Evolutionary conservation across 352 stramenopile genomes (phyloP), one percentile per base, ranked within the genome.

Genomic region (Globisporangium nagaii): DNA sequence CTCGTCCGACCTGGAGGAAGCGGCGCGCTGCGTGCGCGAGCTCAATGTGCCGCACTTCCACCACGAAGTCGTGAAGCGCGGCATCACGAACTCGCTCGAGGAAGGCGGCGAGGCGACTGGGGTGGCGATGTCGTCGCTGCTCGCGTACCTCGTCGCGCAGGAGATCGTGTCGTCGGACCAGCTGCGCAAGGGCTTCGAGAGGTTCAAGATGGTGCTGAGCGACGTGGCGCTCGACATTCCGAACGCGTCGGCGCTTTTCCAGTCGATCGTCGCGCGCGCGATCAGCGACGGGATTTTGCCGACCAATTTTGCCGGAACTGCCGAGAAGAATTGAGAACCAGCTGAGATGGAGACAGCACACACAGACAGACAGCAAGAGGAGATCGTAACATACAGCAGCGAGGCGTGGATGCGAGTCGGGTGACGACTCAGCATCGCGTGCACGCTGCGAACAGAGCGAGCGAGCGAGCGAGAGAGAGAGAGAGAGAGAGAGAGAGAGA

Each of bases 41-140:
- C 75, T 99, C 6, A 96, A 98, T 60, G 88, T 96, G 11, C 70
- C 79, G 42, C 87, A 98, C 48, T 99, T 98, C 68, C 94, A 98
- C 69, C 97, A 99, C 67, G 96, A 99, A 65, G 87, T 99, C 8
- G 85, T 93, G 51, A 95, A 95, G 67, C 83, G 83, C 44, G 85
- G 62, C 8, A 78, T 84, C 56, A 82, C 64, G 24, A 84, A 84
- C 48, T 66, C 73, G 53, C 62, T 85, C 17, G 74, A 85, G 47
- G 63, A 71, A 35, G 72, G 72, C 11, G 72, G 74, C 25, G 70
- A 73, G 28, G 70, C 65, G 25, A 76, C 70, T 46, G 67, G 67
- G 32, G 65, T 62, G 7, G 73, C 73, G 13, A 90, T 93, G 68
- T 79, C 75, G 44, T 93, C 83, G 55, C 69, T 89, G 39, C 66